Conservation (phyloP, 225 moss, liverwort and hornwort species). For the Polytrichum commune region DNA sequence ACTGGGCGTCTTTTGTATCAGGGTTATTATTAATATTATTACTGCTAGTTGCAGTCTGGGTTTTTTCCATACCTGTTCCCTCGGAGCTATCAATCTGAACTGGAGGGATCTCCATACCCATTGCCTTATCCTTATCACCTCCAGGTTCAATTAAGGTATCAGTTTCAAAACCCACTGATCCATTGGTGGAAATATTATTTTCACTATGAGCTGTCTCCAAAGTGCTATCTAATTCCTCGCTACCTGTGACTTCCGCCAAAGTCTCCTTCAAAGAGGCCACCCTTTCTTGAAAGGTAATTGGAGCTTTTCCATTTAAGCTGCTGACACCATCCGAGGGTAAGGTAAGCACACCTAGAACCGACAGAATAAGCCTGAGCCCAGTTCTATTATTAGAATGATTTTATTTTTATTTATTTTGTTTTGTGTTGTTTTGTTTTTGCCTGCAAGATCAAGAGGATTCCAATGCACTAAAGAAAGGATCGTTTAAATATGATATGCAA, state of each 20-base stretch:
- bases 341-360: neutral
- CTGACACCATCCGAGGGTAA: neutral
- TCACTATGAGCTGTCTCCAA: neutral
- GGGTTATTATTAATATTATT: neutral
- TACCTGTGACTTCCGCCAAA: neutral
- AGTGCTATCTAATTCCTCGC: neutral
- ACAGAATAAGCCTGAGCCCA: too few species aligned
- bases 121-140: constrained; percentile 11
- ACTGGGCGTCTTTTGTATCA: neutral
- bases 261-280: constrained; percentile 13
- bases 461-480: too few species aligned
- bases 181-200: neutral
- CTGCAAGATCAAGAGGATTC: too few species aligned
- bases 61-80: constrained; percentile 12
- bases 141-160: neutral
- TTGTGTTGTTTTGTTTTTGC: neutral
- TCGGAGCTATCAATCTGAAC: neutral
- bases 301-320: neutral
- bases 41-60: neutral
- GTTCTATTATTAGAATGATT: too few species aligned
- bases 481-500: too few species aligned
- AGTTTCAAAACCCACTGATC: neutral
- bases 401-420: neutral
- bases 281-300: constrained; percentile 7
- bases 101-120: constrained; percentile 11